These are phyloP conservation scores for Magnolia sinica DNA, from an alignment of 164 flowering plant genomes.

Conservation along the genomic window DNA sequence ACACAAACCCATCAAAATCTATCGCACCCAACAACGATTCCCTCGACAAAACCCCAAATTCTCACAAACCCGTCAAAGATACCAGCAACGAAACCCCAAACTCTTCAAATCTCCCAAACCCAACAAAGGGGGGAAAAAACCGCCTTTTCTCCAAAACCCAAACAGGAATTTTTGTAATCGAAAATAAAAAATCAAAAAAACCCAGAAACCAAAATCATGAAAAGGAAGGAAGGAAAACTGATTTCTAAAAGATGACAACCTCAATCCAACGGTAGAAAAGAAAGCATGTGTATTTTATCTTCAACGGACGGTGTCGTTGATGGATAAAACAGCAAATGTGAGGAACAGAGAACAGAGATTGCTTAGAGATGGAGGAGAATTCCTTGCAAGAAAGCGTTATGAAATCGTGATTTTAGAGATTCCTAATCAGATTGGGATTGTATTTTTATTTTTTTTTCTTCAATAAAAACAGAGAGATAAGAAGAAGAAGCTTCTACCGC, in stretches of 20 bases:
- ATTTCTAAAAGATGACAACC: not conserved
- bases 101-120: not conserved
- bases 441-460: not conserved
- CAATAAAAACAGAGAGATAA: not conserved
- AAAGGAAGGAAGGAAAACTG: not conserved
- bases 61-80: not conserved
- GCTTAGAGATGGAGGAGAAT: slow-evolving; percentile 3
- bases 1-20: not conserved
- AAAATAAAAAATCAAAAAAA: not conserved
- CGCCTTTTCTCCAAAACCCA: not conserved
- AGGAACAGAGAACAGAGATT: not conserved
- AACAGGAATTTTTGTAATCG: not conserved
- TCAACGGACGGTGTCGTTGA: too few relatives aligned
- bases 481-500: slow-evolving; percentile 10
- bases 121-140: not conserved
- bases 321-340: too few relatives aligned
- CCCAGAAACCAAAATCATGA: slow-evolving; percentile 5
- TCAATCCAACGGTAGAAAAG: not conserved
- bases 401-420: not conserved
- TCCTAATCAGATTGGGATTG: not conserved
- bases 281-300: not conserved
- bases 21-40: slow-evolving; percentile 11
- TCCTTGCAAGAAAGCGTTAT: not conserved
- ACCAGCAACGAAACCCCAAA: slow-evolving; percentile 17
- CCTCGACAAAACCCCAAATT: slow-evolving; percentile 15